phyloP scores from a whole-genome alignment of 108 stramenopile species.

The Licmophora abbreviata region DNA sequence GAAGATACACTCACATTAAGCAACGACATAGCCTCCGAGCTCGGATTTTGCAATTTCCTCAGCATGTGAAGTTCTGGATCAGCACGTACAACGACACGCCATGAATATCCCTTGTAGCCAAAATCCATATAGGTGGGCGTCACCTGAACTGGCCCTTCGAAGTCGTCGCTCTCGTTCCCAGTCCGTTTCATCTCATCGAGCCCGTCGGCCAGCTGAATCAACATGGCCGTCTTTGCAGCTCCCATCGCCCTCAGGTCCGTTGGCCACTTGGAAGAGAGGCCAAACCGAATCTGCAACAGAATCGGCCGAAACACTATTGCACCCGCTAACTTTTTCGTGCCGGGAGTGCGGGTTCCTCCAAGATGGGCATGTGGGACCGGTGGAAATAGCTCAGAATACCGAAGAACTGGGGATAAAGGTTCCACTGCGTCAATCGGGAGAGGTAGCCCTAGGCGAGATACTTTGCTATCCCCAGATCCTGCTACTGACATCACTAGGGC shows the following conservation, averaged over 20 bases:
- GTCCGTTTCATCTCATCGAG: slow-evolving; percentile 51
- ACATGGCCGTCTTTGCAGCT: slow-evolving; percentile 85
- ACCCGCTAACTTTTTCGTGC: slow-evolving; percentile 42
- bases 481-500: slow-evolving; percentile 8
- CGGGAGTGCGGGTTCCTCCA: slow-evolving; percentile 22
- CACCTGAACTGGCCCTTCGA: slow-evolving; percentile 54
- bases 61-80: slow-evolving; percentile 76
- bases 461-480: slow-evolving; percentile 16
- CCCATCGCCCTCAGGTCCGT: slow-evolving; percentile 74
- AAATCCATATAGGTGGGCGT: slow-evolving; percentile 53
- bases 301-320: slow-evolving; percentile 49
- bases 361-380: slow-evolving; percentile 67
- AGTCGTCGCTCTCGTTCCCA: slow-evolving; percentile 13
- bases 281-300: slow-evolving; percentile 68
- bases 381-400: slow-evolving; percentile 77
- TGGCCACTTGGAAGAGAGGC: slow-evolving; percentile 76
- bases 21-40: slow-evolving; percentile 36
- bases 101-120: slow-evolving; percentile 71
- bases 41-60: slow-evolving; percentile 39
- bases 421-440: slow-evolving; percentile 76
- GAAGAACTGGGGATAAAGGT: slow-evolving; percentile 57
- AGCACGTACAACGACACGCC: slow-evolving; percentile 67
- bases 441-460: slow-evolving; percentile 54
- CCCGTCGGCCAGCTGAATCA: slow-evolving; percentile 65
- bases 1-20: no score